A percentile compares a stretch with the other conserved stretches of the same genome.
These are phyloP conservation scores for Epichloe elymi DNA, from an alignment of 2,329 filamentous ascomycete species.

Conservation along the genomic window DNA sequence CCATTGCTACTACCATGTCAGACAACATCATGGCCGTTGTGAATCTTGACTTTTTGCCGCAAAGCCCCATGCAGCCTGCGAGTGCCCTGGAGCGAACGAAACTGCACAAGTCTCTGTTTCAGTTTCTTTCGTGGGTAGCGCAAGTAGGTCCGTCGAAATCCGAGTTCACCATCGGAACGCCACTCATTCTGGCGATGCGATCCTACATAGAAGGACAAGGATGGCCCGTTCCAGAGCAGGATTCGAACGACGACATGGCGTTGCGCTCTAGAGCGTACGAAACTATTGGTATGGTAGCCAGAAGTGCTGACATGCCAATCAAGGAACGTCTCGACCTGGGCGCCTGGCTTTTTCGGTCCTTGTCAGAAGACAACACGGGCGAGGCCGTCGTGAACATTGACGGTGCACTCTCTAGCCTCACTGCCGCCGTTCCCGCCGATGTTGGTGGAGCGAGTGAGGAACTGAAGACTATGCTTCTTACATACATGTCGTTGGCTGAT, in stretches of 20 bases:
- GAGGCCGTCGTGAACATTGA: slow-evolving; percentile 80
- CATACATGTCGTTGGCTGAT: slow-evolving; percentile 48
- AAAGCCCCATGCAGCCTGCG: slow-evolving; percentile 18
- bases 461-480: slow-evolving; percentile 46
- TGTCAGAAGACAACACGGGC: slow-evolving; percentile 64
- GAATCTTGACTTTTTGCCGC: slow-evolving; percentile 44
- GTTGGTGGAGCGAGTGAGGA: slow-evolving; percentile 15
- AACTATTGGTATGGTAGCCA: slow-evolving; percentile 70
- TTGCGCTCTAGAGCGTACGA: slow-evolving; percentile 78
- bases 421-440: slow-evolving; percentile 28
- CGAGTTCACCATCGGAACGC: slow-evolving; percentile 53
- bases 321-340: slow-evolving; percentile 41
- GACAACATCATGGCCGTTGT: slow-evolving; percentile 57
- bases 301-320: slow-evolving; percentile 44
- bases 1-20: slow-evolving; percentile 55
- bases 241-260: slow-evolving; percentile 45
- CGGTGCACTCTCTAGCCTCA: slow-evolving; percentile 68
- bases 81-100: slow-evolving; percentile 64
- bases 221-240: slow-evolving; percentile 58
- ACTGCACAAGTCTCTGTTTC: slow-evolving; percentile 69
- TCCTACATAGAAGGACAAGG: slow-evolving; percentile 68
- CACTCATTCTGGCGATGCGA: slow-evolving; percentile 54
- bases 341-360: slow-evolving; percentile 68
- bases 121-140: slow-evolving; percentile 78
- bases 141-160: slow-evolving; percentile 49